Base-by-base conservation (phyloP, 805 yeast genomes). In the Wickerhamia fluorescens region DNA sequence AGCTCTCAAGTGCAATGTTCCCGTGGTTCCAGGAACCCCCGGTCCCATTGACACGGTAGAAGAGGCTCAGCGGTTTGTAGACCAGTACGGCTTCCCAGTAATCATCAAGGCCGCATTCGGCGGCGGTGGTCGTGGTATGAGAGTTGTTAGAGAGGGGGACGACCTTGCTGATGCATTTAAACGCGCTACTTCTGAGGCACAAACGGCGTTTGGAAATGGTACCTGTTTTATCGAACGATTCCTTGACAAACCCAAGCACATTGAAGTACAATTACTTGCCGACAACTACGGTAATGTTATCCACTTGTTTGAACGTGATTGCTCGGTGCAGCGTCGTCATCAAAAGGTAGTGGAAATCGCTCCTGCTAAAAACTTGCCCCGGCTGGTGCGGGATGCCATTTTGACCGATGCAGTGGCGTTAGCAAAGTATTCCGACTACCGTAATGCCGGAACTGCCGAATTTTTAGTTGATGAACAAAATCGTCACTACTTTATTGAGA, bases 51-150 rank as follows among this genome's bases (percentile, higher is more conserved):
- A 78, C 34, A 49, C 71, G 16, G 78, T 78, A 14, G 78, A 69
- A 33, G 86, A 89, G 48, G 97, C 97, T 19, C 47, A 62, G 40
- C 78, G 56, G 6, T 89, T 89, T 51, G 96, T 88, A 20, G 73
- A 63, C 25, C 51, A 86, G 61, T 72, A 89, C 58, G 98, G 98
- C 18, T 88, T 58, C 63, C 98, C 98, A 6, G 97, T 92, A 27
- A 89, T 89, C 61, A 87, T 89, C 63, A 89, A 89, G 64, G 98
- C 98, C 26, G 98, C 98, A 21, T 92, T 83, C 52, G 98, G 98
- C 57, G 98, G 98, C 65, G 98, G 98, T 71, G 98, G 98, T 53
- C 78, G 97, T 65, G 98, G 98, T 73, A 92, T 89, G 97, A 79
- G 98, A 66, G 98, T 89, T 29, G 98, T 89, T 25, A 72, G 94